Conservation (phyloP, 2,329 filamentous ascomycete genomes). For the Colletotrichum sp. region DNA sequence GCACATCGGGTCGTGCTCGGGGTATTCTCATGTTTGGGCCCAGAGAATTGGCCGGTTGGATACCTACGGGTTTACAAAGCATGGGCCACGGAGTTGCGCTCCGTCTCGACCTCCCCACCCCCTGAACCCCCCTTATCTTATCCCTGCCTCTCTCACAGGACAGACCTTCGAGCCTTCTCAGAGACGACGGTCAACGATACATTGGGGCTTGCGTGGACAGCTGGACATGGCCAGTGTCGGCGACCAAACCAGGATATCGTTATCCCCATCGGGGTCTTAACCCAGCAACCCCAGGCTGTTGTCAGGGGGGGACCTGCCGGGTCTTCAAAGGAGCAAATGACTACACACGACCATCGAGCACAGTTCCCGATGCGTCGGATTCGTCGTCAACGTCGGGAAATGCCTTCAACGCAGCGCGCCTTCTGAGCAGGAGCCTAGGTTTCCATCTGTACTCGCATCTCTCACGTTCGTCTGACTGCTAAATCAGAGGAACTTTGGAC, state of each 20-base stretch:
- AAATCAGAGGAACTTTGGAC: not conserved
- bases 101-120: not conserved
- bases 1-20: not conserved
- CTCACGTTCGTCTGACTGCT: not conserved
- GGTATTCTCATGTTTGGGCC: not conserved
- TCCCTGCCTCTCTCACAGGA: not conserved
- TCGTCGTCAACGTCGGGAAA: not conserved
- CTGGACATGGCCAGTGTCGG: not conserved
- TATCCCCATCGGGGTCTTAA: not conserved
- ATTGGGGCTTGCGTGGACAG: not conserved
- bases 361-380: not conserved
- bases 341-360: not conserved
- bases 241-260: not conserved
- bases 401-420: not conserved
- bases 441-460: not conserved
- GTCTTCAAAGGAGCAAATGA: not conserved
- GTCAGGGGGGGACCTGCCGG: not conserved
- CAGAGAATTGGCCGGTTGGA: not conserved
- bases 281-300: not conserved
- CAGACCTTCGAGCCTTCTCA: not conserved
- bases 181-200: not conserved
- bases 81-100: not conserved
- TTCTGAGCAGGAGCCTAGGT: not conserved
- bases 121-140: not conserved
- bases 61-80: not conserved